Conservation (phyloP, 2,329 filamentous ascomycete genomes). For the Acrocalymma vagum region DNA sequence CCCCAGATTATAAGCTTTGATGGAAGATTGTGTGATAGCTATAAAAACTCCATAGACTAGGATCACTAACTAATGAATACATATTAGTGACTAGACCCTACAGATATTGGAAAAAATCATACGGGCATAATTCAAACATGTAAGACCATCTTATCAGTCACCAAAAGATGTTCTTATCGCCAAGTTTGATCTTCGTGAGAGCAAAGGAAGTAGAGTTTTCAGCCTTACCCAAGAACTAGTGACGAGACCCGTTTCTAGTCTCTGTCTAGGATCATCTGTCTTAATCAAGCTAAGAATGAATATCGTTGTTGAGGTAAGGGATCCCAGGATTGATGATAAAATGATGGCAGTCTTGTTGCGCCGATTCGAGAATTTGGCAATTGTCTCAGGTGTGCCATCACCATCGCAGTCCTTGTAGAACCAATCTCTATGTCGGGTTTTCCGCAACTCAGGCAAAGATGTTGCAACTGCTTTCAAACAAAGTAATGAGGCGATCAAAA, state of each 20-base stretch:
- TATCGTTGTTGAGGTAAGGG: constrained; percentile 1
- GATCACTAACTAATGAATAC: constrained; percentile 2
- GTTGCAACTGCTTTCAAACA: constrained; percentile 1
- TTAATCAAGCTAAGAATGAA: not conserved
- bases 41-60: constrained; percentile 3
- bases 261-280: constrained; percentile 1
- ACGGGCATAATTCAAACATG: too few species aligned
- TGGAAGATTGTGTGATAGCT: constrained; percentile 1
- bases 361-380: constrained; percentile 4
- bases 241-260: constrained; percentile 3
- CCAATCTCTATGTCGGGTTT: not conserved
- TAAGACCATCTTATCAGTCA: too few species aligned
- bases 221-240: constrained; percentile 3
- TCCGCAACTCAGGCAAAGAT: constrained; percentile 1
- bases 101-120: too few species aligned
- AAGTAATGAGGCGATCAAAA: constrained; percentile 1
- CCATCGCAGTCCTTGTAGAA: constrained; percentile 5
- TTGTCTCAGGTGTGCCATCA: constrained; percentile 4
- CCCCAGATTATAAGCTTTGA: constrained; percentile 3
- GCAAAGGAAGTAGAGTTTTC: constrained; percentile 1
- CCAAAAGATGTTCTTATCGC: too few species aligned
- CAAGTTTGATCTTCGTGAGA: too few species aligned
- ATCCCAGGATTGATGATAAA: constrained; percentile 3
- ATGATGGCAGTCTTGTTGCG: constrained; percentile 2
- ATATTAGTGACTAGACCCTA: constrained; percentile 2